Percentiles rank a stretch among this genome's conserved stretches.
Conservation (phyloP, 306 rosid species). For the Vicia villosa region DNA sequence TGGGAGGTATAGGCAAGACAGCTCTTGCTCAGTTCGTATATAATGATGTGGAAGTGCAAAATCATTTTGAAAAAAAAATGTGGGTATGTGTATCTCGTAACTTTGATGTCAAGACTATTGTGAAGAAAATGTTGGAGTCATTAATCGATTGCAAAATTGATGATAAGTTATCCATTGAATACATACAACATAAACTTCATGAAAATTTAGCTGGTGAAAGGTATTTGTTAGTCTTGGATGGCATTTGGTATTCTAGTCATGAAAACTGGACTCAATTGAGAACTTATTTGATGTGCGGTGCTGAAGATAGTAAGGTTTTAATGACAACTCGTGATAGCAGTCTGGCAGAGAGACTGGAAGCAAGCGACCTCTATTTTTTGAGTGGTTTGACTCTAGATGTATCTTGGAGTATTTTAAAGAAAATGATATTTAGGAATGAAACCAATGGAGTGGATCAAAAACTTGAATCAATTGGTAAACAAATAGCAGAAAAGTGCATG, state of each 20-base stretch:
- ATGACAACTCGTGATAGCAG: slow-evolving; percentile 3
- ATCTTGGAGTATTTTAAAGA: slow-evolving; percentile 28
- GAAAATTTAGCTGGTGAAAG: neutral
- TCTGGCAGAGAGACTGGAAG: too few relatives aligned
- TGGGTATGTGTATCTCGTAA: slow-evolving; percentile 1
- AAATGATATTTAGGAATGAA: neutral
- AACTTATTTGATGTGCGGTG: slow-evolving; percentile 24
- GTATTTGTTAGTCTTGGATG: slow-evolving; percentile 20
- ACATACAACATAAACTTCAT: neutral
- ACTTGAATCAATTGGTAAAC: slow-evolving; percentile 9
- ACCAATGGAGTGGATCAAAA: neutral
- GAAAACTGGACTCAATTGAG: neutral
- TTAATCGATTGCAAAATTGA: neutral
- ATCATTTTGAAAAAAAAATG: neutral
- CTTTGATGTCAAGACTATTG: slow-evolving; percentile 14
- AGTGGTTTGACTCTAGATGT: neutral
- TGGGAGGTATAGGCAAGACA: slow-evolving; percentile 34
- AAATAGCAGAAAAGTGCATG: slow-evolving; percentile 24
- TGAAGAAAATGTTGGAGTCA: neutral
- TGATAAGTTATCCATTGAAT: neutral
- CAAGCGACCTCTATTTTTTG: neutral
- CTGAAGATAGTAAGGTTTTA: slow-evolving; percentile 15
- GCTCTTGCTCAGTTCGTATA: slow-evolving; percentile 21
- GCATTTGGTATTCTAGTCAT: neutral
- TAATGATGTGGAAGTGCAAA: neutral